phyloP scores from a whole-genome alignment of 2,329 filamentous ascomycete genomes.

The Aspergillus costaricaensis region DNA sequence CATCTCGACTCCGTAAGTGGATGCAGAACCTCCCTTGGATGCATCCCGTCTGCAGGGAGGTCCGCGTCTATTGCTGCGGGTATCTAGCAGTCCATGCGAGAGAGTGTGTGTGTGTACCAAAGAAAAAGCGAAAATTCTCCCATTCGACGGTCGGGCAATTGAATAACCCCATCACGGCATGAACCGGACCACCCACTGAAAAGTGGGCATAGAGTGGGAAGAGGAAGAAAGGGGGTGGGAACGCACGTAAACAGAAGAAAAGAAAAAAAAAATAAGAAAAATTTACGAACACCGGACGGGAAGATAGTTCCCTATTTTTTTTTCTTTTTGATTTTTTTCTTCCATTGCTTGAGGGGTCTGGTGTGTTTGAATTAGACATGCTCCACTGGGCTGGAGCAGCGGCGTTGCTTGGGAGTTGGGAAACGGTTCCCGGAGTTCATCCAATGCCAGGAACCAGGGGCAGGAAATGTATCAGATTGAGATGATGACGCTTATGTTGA shows the following conservation, averaged over 20 bases:
- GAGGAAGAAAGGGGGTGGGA: background rate
- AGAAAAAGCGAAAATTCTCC: constrained; percentile 15
- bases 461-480: background rate
- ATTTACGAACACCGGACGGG: constrained; percentile 15
- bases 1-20: no score
- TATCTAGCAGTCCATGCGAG: background rate
- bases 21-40: no score
- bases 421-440: constrained; percentile 12
- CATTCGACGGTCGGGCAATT: constrained; percentile 15
- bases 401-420: constrained; percentile 22
- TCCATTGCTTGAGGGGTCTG: constrained; percentile 18
- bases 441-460: background rate
- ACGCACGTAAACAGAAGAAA: background rate
- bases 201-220: constrained; percentile 5
- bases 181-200: constrained; percentile 7
- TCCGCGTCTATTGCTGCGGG: constrained; percentile 11
- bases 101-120: background rate
- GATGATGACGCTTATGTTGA: background rate
- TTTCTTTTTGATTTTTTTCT: no score
- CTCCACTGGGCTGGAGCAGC: constrained; percentile 30
- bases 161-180: constrained; percentile 4
- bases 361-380: constrained; percentile 38
- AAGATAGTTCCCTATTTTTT: constrained; percentile 20
- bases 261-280: background rate
- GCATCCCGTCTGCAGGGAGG: constrained; percentile 13